Conservation (phyloP, 352 stramenopile species). For the Blastocystis sp. region DNA sequence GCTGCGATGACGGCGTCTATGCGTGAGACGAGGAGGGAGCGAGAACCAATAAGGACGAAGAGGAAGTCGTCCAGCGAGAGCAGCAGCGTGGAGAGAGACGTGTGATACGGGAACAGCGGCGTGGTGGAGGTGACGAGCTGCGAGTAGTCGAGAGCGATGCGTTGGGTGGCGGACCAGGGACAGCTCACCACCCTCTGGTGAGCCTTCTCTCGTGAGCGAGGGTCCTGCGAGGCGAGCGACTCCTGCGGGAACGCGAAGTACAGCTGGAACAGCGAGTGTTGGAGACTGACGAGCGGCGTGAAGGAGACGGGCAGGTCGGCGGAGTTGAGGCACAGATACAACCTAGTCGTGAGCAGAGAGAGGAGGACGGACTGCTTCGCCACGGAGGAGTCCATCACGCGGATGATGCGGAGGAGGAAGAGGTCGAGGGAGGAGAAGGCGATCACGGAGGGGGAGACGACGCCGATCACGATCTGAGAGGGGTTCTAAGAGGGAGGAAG, state of each 20-base stretch:
- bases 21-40: neutral
- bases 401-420: conserved; percentile 40
- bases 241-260: neutral
- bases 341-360: neutral
- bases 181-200: neutral
- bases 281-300: neutral
- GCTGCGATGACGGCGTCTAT: conserved; percentile 13
- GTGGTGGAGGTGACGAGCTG: neutral
- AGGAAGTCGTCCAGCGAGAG: neutral
- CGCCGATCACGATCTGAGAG: conserved; percentile 4
- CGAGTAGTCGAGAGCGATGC: conserved; percentile 47
- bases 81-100: neutral
- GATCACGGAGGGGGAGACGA: conserved; percentile 42
- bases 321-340: conserved; percentile 22
- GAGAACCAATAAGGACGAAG: neutral
- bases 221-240: neutral
- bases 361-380: conserved; percentile 1
- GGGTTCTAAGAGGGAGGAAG: neutral
- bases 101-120: conserved; percentile 3
- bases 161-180: neutral
- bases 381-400: neutral
- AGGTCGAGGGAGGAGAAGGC: conserved; percentile 52
- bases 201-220: neutral
- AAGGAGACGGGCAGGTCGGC: conserved; percentile 10
- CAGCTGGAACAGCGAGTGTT: conserved; percentile 12